A percentile compares a stretch with the other conserved stretches of the same genome.
These are phyloP conservation scores for Paramecium octaurelia DNA, from an alignment of 73 alveolate species.

Conservation along the genomic window DNA sequence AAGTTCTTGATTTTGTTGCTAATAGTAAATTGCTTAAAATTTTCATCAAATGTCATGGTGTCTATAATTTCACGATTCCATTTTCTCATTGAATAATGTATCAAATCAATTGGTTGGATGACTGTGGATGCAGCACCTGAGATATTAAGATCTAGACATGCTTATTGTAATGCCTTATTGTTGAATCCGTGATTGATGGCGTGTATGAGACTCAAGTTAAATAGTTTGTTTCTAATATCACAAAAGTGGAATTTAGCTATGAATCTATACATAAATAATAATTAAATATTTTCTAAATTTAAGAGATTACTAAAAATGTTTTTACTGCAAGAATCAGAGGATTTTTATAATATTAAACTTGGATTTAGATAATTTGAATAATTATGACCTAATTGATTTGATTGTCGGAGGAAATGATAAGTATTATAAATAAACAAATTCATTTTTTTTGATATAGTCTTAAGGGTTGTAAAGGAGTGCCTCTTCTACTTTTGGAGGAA, in stretches of 20 bases:
- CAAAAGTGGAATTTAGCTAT: not conserved
- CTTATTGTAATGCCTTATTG: constrained; percentile 49
- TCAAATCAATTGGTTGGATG: constrained; percentile 40
- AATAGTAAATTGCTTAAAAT: constrained; percentile 24
- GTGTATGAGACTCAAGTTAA: not conserved
- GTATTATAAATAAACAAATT: not conserved
- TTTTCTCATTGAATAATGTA: constrained; percentile 48
- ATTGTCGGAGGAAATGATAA: not conserved
- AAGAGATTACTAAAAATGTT: not conserved
- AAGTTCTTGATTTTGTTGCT: constrained; percentile 8
- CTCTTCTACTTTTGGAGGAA: not conserved
- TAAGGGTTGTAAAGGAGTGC: not conserved
- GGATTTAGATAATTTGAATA: not conserved
- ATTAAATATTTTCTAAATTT: not conserved
- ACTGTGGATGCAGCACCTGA: constrained; percentile 14
- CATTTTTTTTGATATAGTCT: not conserved
- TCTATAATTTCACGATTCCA: constrained; percentile 58
- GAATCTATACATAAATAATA: not conserved
- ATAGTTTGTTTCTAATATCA: not conserved
- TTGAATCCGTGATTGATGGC: constrained; percentile 50
- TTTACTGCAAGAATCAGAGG: no score
- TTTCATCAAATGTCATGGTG: constrained; percentile 29
- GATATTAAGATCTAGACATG: constrained; percentile 34
- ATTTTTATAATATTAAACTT: not conserved
- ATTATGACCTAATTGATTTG: not conserved